phyloP scores from a whole-genome alignment of 2,329 filamentous ascomycete genomes.

The Zasmidium angulare region DNA sequence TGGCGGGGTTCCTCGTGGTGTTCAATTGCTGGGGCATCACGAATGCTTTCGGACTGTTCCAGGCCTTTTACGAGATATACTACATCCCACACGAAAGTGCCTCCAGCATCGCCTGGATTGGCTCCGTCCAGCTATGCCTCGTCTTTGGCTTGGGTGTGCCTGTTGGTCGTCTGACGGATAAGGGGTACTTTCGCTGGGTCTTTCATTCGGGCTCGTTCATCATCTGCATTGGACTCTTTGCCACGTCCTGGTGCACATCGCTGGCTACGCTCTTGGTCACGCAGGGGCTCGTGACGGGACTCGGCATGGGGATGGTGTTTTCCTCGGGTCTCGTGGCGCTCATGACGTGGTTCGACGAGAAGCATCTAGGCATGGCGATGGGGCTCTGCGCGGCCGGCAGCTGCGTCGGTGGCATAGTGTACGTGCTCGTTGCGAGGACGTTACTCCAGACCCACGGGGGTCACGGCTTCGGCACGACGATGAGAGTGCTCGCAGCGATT shows the following conservation, averaged over 20 bases:
- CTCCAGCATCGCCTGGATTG: constrained; percentile 38
- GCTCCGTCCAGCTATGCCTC: constrained; percentile 37
- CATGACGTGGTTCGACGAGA: constrained; percentile 37
- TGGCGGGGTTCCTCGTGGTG: constrained; percentile 23
- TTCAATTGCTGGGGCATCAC: constrained; percentile 35
- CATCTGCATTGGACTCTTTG: constrained; percentile 30
- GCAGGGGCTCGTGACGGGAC: constrained; percentile 37
- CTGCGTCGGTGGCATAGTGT: constrained; percentile 37
- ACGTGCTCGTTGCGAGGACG: constrained; percentile 32
- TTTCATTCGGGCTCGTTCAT: constrained; percentile 33
- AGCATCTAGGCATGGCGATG: constrained; percentile 35
- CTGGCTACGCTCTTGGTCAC: constrained; percentile 32
- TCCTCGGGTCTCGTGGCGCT: constrained; percentile 33
- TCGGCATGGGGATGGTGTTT: constrained; percentile 36
- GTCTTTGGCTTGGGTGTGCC: constrained; percentile 35
- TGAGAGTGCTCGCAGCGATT: constrained; percentile 26
- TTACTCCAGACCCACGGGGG: constrained; percentile 31
- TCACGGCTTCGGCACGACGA: constrained; percentile 35
- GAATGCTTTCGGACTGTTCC: constrained; percentile 35
- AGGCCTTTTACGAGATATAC: constrained; percentile 33
- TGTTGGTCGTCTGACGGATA: constrained; percentile 33
- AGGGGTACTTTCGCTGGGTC: constrained; percentile 32
- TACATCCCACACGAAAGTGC: constrained; percentile 18
- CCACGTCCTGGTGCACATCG: constrained; percentile 24
- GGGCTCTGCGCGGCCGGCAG: constrained; percentile 36